phyloP scores from a whole-genome alignment of 768 basidiomycete species.

The Pleurotus citrinopileatus region DNA sequence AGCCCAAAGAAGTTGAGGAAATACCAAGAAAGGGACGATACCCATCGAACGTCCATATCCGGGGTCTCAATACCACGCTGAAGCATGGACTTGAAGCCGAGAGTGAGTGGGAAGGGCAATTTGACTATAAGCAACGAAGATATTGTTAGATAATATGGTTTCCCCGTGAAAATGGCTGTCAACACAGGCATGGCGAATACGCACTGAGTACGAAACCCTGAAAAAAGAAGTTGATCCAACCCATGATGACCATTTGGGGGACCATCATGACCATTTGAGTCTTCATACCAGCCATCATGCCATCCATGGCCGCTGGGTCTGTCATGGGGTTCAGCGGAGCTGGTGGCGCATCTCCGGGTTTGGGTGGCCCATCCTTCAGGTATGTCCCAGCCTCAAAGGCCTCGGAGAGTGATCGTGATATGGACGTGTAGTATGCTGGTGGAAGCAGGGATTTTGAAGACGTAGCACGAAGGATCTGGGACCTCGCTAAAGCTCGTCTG shows the following conservation, averaged over 20 bases:
- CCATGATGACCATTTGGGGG: slow-evolving; percentile 98
- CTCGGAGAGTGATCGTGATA: slow-evolving; percentile 70
- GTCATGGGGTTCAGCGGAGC: slow-evolving; percentile 78
- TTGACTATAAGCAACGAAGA: slow-evolving; percentile 59
- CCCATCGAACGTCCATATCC: slow-evolving; percentile 99
- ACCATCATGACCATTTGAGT: slow-evolving; percentile 99
- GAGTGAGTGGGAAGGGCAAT: slow-evolving; percentile 92
- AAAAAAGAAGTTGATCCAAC: slow-evolving; percentile 99
- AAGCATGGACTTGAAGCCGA: slow-evolving; percentile 97
- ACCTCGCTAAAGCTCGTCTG: slow-evolving; percentile 76
- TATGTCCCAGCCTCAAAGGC: slow-evolving; percentile 76
- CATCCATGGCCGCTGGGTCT: slow-evolving; percentile 93
- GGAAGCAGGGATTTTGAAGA: slow-evolving; percentile 82
- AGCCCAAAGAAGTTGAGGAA: slow-evolving; percentile 98
- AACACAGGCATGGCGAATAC: background rate
- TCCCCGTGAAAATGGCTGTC: no score
- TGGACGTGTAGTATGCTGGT: slow-evolving; percentile 64
- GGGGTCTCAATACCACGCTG: slow-evolving; percentile 93
- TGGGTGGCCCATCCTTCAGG: slow-evolving; percentile 82
- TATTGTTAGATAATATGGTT: background rate
- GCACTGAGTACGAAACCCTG: slow-evolving; percentile 93
- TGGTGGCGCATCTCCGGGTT: slow-evolving; percentile 50
- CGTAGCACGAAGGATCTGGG: slow-evolving; percentile 81
- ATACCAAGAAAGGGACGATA: slow-evolving; percentile 98
- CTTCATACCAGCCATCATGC: slow-evolving; percentile 99